A percentile compares a stretch with the other conserved stretches of the same genome.
Conservation (phyloP, 331 rosid species). For the Acacia pycnantha region DNA sequence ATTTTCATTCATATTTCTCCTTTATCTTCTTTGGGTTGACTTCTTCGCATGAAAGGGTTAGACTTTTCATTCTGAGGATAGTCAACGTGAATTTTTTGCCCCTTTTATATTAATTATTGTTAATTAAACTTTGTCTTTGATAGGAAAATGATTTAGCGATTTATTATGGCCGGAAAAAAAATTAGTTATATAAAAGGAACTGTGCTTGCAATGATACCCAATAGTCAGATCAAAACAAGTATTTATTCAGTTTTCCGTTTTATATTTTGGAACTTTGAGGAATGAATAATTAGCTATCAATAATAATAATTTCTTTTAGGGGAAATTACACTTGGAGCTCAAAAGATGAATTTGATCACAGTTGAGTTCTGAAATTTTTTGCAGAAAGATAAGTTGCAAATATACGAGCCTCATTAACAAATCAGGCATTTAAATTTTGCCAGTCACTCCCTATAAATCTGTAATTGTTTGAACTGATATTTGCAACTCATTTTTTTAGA, state of each 20-base stretch:
- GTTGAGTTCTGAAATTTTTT: too few relatives aligned
- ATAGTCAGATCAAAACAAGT: background rate
- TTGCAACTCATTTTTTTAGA: too few relatives aligned
- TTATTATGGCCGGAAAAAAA: background rate
- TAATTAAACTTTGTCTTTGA: background rate
- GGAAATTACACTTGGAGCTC: background rate
- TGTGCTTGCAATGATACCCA: background rate
- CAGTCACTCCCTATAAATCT: too few relatives aligned
- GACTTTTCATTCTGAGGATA: background rate
- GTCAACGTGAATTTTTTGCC: constrained; percentile 5
- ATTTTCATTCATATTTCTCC: background rate
- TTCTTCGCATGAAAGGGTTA: constrained; percentile 4
- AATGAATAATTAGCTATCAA: background rate
- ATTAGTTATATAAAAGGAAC: background rate
- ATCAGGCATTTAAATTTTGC: too few relatives aligned
- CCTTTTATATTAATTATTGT: background rate
- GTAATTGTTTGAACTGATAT: too few relatives aligned
- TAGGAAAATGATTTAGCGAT: background rate
- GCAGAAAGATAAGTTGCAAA: too few relatives aligned
- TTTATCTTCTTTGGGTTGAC: constrained; percentile 11
- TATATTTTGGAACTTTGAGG: background rate
- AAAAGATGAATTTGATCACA: background rate
- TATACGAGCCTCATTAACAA: too few relatives aligned
- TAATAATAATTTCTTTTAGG: background rate
- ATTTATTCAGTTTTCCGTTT: background rate